Evolutionary conservation across 1,284 basidiomycete species (phyloP), one percentile per base, ranked within the genome.

Genomic region (Neonothopanus nambi): DNA sequence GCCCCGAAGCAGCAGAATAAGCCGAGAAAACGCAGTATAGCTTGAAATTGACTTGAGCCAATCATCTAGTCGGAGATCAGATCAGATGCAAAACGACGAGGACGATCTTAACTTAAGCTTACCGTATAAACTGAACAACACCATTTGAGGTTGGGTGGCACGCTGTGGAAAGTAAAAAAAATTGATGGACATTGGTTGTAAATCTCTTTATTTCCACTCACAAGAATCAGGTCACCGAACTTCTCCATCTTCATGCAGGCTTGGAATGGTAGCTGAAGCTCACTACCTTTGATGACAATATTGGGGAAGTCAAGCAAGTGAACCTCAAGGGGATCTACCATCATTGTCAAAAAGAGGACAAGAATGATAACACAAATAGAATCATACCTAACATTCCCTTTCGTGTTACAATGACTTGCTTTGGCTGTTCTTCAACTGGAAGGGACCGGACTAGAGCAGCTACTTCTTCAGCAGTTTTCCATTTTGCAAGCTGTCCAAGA

Each of bases 201-300:
- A 13, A 33, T 8, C 4, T 33, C 13, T 11, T 13, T 33, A 11
- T 13, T 33, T 8, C 13, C 3, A 65, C 79, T 54, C 66, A 87
- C 87, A 67, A 98, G 70, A 62, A 98, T 98, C 56, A 99, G 77
- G 70, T 99, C 97, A 75, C 97, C 97, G 61, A 99, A 98, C 74
- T 98, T 98, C 80, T 99, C 97, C 85, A 99, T 95, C 82, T 99
- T 98, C 89, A 99, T 95, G 63, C 94, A 96, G 15, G 96, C 95
- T 76, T 99, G 96, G 93, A 99, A 99, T 1, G 97, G 97, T 57
- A 99, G 75, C 69, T 99, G 97, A 44, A 99, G 78, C 72, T 99
- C 97, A 61, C 92, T 95, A 51, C 97, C 97, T 77, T 99, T 98
- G 80, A 99, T 99, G 71, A 98, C 95, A 65, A 99, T 98, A 75